Base-by-base conservation (phyloP, 176 grass and related monocot genomes). In the Rhynchospora tenuis region DNA sequence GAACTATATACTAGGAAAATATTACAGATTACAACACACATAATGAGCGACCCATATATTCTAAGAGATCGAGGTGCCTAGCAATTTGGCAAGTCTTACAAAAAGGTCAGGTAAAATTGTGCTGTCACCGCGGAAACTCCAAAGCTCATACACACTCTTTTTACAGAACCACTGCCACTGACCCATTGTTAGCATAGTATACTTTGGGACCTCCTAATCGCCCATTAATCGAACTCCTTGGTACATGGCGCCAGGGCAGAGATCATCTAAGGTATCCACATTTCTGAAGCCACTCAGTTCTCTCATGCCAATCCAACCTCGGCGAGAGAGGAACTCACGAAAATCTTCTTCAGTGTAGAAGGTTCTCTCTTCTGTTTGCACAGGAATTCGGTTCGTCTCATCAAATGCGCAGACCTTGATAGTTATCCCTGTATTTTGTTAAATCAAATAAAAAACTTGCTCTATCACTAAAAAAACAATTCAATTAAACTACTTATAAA, bases 271-370 rank as follows among this genome's bases (percentile, higher is more conserved):
- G 19, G 88, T 90, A 89, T 95, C 91, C 8, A 88, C 86, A 50
- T 71, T 76, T 87, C 88, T 89, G 57, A 91, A 95, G 20, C 89
- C 81, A 26, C 68, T 90, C 27, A 92, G 87, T 66, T 96, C 93
- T 83, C 93, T 89, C 3, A 96, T 86, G 9, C 87, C 83, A 54
- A 87, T 89, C 93, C 91, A 99, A 81, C 89, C 91, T 58, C 88
- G 84, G 46, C 88, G 63, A 0, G 50, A 50, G 15, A 99, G 91
- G 77, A 93, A 99, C 83, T 86, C 91, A 83, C 78, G 72, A 23
- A 99, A 93, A 64, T 99, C 91, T 12, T 95, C 91, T 89, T 96
- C 91, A 0, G 93, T 90, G 85, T 96, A 96, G 83, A 95, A 88
- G 6, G 89, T 93, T 74, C 90, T 93, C 20, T 99, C 93, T 89